A percentile compares a stretch with the other conserved stretches of the same genome.
Evolutionary conservation across 176 grass and related monocot genomes (phyloP).

Genomic region (Eleusine coracana): DNA sequence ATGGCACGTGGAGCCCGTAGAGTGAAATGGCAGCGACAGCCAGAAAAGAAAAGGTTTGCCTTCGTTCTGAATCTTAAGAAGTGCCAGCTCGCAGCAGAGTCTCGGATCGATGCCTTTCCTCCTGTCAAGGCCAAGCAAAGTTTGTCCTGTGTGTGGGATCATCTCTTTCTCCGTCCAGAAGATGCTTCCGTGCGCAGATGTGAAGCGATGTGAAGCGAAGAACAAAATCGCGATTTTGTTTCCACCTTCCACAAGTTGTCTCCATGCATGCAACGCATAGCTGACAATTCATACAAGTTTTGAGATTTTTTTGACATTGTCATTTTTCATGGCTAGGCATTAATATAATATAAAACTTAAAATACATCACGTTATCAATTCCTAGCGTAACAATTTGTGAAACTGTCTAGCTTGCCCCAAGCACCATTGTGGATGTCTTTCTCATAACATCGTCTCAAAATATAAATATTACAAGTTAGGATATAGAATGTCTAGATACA

Average conservation of each 20-base stretch:
- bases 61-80: neutral
- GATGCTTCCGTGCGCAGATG: neutral
- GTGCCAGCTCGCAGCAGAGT: neutral
- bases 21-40: neutral
- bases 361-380: too few relatives aligned
- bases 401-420: too few relatives aligned
- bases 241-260: neutral
- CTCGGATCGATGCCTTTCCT: constrained; percentile 6
- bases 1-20: neutral
- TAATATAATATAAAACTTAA: too few relatives aligned
- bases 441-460: too few relatives aligned
- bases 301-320: too few relatives aligned
- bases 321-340: too few relatives aligned
- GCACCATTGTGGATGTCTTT: too few relatives aligned
- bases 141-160: neutral
- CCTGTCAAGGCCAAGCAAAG: neutral
- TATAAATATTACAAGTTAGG: too few relatives aligned
- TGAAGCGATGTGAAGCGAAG: constrained; percentile 18
- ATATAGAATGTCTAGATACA: too few relatives aligned
- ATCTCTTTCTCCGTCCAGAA: constrained; percentile 4
- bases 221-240: neutral
- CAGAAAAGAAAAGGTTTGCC: neutral
- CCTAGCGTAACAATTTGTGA: too few relatives aligned
- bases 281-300: neutral
- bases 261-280: neutral